These are phyloP conservation scores for Tricholoma hemisulphureum DNA, from an alignment of 768 basidiomycete genomes.

Conservation along the genomic window DNA sequence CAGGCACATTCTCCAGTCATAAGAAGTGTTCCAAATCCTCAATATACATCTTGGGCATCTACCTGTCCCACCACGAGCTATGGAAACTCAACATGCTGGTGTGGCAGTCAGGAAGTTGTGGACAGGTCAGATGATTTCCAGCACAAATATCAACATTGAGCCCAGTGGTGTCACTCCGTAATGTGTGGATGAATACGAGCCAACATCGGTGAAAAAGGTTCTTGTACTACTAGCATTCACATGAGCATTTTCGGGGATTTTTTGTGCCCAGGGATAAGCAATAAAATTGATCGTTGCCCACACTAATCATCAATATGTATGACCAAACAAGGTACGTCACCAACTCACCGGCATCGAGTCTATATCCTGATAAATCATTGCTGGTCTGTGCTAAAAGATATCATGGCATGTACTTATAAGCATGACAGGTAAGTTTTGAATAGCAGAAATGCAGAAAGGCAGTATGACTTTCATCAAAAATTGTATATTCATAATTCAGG, in stretches of 20 bases:
- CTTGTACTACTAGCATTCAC: background rate
- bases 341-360: background rate
- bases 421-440: background rate
- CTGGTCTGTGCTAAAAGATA: background rate
- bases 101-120: background rate
- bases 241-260: background rate
- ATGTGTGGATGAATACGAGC: background rate
- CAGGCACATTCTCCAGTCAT: background rate
- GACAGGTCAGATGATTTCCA: background rate
- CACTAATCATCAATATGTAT: background rate
- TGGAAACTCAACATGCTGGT: background rate
- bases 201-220: background rate
- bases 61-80: background rate
- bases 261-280: background rate
- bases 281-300: background rate
- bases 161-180: background rate
- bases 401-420: background rate
- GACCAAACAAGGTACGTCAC: background rate
- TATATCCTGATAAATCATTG: background rate
- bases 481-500: background rate
- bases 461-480: background rate
- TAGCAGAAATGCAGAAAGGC: too few relatives aligned
- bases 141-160: background rate
- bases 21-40: background rate
- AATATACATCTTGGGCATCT: background rate